A percentile compares a stretch with the other conserved stretches of the same genome.
These are phyloP conservation scores for Coemansia sp. DNA, from an alignment of 192 early-diverging fungal genomes.

Conservation along the genomic window DNA sequence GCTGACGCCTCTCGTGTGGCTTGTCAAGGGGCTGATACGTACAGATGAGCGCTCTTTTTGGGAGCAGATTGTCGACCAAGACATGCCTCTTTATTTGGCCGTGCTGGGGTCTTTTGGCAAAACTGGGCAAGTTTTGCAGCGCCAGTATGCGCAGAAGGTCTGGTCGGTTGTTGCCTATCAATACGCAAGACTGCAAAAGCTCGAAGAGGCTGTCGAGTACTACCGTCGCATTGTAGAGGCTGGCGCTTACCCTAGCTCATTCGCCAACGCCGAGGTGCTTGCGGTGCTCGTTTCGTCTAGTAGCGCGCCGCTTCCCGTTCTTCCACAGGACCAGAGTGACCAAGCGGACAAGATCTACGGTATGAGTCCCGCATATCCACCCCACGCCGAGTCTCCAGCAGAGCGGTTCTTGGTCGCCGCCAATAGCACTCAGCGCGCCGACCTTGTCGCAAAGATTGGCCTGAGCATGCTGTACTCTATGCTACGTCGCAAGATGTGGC, in stretches of 20 bases:
- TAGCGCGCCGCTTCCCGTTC: conserved; percentile 13
- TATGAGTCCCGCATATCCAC: conserved; percentile 34
- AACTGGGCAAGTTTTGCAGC: not conserved
- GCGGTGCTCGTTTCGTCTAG: not conserved
- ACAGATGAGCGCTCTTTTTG: conserved; percentile 11
- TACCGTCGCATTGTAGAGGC: conserved; percentile 22
- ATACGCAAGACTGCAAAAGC: conserved; percentile 16
- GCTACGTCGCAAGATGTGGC: conserved; percentile 21
- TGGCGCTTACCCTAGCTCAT: conserved; percentile 20
- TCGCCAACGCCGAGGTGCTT: conserved; percentile 18
- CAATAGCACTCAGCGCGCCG: not conserved
- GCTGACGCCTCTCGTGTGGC: not conserved
- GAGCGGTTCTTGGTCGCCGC: conserved; percentile 22
- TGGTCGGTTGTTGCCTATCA: conserved; percentile 24
- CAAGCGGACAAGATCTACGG: not conserved
- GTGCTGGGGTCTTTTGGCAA: not conserved
- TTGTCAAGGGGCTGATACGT: conserved; percentile 15
- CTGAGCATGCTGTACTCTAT: conserved; percentile 35
- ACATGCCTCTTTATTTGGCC: conserved; percentile 26
- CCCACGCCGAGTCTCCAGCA: conserved; percentile 10
- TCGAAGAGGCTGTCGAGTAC: conserved; percentile 32
- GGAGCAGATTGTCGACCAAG: conserved; percentile 25
- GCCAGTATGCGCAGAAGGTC: conserved; percentile 8
- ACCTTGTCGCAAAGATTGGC: conserved; percentile 34
- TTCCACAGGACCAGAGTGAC: conserved; percentile 15